phyloP scores from a whole-genome alignment of 2,329 filamentous ascomycete genomes.

The Penicillium janthinellum region DNA sequence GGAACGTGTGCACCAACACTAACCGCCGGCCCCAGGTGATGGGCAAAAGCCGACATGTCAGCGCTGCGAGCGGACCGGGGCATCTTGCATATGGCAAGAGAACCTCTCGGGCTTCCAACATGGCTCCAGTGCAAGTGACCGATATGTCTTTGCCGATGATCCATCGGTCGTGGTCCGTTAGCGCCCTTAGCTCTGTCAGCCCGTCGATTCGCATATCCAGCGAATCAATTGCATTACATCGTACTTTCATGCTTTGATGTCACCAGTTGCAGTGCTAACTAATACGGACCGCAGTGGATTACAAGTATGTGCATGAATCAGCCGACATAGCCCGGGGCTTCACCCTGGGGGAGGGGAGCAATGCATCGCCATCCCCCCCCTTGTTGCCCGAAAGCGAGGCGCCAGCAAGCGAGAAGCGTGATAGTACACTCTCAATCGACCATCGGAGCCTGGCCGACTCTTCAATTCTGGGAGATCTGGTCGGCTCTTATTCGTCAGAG shows the following conservation, averaged over 20 bases:
- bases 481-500: conserved; percentile 7
- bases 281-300: conserved; percentile 10
- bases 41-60: conserved; percentile 18
- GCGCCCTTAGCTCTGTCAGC: neutral
- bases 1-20: neutral
- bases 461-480: conserved; percentile 7
- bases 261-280: conserved; percentile 7
- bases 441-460: conserved; percentile 2
- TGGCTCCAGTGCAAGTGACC: conserved; percentile 37
- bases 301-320: conserved; percentile 30
- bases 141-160: conserved; percentile 36
- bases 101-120: conserved; percentile 31
- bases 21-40: conserved; percentile 12
- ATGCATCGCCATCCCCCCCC: conserved; percentile 1
- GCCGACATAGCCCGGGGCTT: conserved; percentile 25
- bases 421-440: conserved; percentile 16
- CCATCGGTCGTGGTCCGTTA: conserved; percentile 28
- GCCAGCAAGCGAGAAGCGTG: neutral
- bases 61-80: conserved; percentile 17
- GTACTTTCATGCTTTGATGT: conserved; percentile 4
- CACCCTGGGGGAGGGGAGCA: conserved; percentile 8
- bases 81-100: conserved; percentile 19
- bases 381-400: neutral
- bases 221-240: neutral
- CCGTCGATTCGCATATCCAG: neutral